A percentile compares a stretch with the other conserved stretches of the same genome.
phyloP scores from a whole-genome alignment of 2,329 filamentous ascomycete species.

The Phyllosticta citriasiana region DNA sequence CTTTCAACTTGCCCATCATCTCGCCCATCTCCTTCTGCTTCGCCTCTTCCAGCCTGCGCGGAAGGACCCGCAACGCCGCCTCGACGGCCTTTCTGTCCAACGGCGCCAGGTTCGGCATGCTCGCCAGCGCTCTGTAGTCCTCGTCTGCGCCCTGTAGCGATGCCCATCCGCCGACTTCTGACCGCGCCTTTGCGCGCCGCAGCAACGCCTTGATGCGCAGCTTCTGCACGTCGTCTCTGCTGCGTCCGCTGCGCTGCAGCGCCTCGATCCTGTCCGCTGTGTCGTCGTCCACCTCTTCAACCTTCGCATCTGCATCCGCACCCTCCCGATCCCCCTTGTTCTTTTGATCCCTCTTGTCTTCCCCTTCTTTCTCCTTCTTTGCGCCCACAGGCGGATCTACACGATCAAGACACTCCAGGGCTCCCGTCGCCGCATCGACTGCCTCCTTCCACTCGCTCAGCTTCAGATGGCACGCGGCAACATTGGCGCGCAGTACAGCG shows the following conservation, averaged over 20 bases:
- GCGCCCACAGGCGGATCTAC: slow-evolving; percentile 34
- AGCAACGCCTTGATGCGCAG: slow-evolving; percentile 78
- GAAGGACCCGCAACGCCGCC: slow-evolving; percentile 55
- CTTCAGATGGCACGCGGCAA: slow-evolving; percentile 81
- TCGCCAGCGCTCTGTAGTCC: slow-evolving; percentile 63
- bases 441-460: slow-evolving; percentile 78
- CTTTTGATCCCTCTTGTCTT: slow-evolving; percentile 19
- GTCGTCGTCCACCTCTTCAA: slow-evolving; percentile 36
- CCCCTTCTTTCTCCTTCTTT: slow-evolving; percentile 14
- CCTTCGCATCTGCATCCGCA: slow-evolving; percentile 25
- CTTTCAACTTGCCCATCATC: slow-evolving; percentile 96
- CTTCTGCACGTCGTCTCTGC: slow-evolving; percentile 47
- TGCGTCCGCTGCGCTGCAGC: slow-evolving; percentile 22
- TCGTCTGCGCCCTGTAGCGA: slow-evolving; percentile 67
- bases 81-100: slow-evolving; percentile 61
- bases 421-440: slow-evolving; percentile 59
- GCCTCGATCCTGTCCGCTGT: slow-evolving; percentile 24
- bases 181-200: slow-evolving; percentile 63
- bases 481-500: slow-evolving; percentile 79
- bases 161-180: slow-evolving; percentile 66
- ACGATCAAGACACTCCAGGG: slow-evolving; percentile 62
- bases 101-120: slow-evolving; percentile 50
- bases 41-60: slow-evolving; percentile 60
- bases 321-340: slow-evolving; percentile 30
- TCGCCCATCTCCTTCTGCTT: slow-evolving; percentile 84